These are phyloP conservation scores for Globisporangium radiosum DNA, from an alignment of 352 stramenopile species.

Conservation along the genomic window DNA sequence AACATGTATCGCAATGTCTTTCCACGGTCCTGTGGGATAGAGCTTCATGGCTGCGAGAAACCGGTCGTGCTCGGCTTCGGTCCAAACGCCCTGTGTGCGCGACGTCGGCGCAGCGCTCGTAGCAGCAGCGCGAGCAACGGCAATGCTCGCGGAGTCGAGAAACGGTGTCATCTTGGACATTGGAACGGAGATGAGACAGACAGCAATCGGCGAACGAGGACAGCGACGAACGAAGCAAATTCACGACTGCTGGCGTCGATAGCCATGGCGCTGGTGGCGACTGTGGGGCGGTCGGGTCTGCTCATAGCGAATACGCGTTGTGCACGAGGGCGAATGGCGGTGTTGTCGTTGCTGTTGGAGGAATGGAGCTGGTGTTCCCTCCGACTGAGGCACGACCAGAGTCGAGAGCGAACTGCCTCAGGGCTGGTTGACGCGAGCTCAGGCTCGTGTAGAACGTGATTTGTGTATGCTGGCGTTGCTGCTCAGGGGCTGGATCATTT, in stretches of 20 bases:
- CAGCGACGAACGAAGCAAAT: not conserved
- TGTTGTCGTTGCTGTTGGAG: too few relatives aligned
- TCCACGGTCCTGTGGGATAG: slow-evolving; percentile 25
- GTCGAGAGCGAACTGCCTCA: too few relatives aligned
- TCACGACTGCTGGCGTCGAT: not conserved
- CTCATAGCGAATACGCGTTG: too few relatives aligned
- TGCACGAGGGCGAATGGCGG: too few relatives aligned
- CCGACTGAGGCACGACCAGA: too few relatives aligned
- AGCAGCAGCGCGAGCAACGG: not conserved
- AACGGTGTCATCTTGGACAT: not conserved
- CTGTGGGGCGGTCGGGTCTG: too few relatives aligned
- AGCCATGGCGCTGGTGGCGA: too few relatives aligned
- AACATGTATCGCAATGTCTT: slow-evolving; percentile 18
- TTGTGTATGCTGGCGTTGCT: too few relatives aligned
- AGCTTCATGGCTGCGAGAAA: slow-evolving; percentile 21
- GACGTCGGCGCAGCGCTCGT: not conserved
- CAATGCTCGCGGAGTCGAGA: not conserved
- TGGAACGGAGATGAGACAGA: not conserved
- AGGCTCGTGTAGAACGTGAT: too few relatives aligned
- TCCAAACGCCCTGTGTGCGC: slow-evolving; percentile 14
- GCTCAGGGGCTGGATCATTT: too few relatives aligned
- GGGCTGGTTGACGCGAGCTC: too few relatives aligned
- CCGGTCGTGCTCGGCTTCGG: slow-evolving; percentile 29
- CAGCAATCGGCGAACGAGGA: not conserved
- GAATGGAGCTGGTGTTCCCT: too few relatives aligned